Evolutionary conservation across 164 flowering plant genomes (phyloP).

Genomic region (Akebia trifoliata): DNA sequence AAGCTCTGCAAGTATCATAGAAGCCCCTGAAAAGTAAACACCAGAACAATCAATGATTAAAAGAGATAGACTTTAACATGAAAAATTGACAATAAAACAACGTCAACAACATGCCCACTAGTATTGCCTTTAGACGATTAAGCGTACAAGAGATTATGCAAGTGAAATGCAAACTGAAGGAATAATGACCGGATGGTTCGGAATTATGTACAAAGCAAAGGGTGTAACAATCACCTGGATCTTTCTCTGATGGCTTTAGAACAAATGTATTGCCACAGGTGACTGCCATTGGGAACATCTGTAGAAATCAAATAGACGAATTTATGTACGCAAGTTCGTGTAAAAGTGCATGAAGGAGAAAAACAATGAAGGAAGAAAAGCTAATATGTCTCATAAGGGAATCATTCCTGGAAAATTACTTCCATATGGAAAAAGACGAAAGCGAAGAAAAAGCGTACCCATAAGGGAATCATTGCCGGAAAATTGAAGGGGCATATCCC

Average conservation of each 20-base stretch:
- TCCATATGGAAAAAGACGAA: neutral
- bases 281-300: slow-evolving; percentile 97
- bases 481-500: slow-evolving; percentile 98
- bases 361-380: too few relatives aligned
- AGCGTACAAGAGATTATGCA: too few relatives aligned
- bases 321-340: neutral
- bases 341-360: neutral
- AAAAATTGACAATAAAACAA: neutral
- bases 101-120: too few relatives aligned
- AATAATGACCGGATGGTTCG: neutral
- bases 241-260: slow-evolving; percentile 95
- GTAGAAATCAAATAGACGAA: slow-evolving; percentile 13
- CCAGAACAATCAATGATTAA: slow-evolving; percentile 9
- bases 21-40: slow-evolving; percentile 68
- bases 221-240: slow-evolving; percentile 57
- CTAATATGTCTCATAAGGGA: too few relatives aligned
- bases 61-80: neutral
- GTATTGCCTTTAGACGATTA: too few relatives aligned
- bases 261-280: slow-evolving; percentile 92
- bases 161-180: neutral
- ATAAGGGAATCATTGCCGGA: slow-evolving; percentile 98
- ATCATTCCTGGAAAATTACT: too few relatives aligned
- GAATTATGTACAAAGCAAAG: neutral
- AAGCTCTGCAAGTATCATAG: slow-evolving; percentile 82
- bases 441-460: slow-evolving; percentile 43